phyloP scores from a whole-genome alignment of 2,329 filamentous ascomycete species.

The Byssoonygena ceratinophila region DNA sequence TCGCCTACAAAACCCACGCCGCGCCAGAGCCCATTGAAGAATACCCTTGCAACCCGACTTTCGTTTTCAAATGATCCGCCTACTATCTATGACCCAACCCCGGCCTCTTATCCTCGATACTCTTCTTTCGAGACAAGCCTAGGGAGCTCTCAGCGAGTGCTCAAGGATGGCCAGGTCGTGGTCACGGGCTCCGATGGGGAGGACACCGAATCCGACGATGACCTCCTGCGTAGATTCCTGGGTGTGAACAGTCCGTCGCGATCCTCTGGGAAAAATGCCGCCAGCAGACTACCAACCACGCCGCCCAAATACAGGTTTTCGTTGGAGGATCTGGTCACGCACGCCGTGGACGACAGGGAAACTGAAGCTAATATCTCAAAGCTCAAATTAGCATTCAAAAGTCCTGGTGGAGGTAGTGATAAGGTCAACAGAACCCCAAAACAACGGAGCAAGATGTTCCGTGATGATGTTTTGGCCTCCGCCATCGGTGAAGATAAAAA shows the following conservation, averaged over 20 bases:
- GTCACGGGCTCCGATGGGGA: conserved; percentile 63
- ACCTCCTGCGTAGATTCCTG: conserved; percentile 34
- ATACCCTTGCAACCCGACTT: not conserved
- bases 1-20: not conserved
- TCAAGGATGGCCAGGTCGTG: conserved; percentile 45
- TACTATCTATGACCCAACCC: not conserved
- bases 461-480: conserved; percentile 35
- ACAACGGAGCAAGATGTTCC: conserved; percentile 18
- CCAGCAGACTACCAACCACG: conserved; percentile 15
- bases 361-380: conserved; percentile 43
- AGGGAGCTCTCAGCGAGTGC: conserved; percentile 15
- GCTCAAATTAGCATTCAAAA: conserved; percentile 23
- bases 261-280: conserved; percentile 14
- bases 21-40: not conserved
- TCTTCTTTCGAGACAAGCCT: conserved; percentile 11
- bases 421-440: conserved; percentile 8
- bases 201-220: conserved; percentile 49
- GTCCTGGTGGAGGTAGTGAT: conserved; percentile 5
- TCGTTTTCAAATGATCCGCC: not conserved
- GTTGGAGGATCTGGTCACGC: conserved; percentile 50
- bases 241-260: conserved; percentile 13
- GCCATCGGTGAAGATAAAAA: conserved; percentile 38
- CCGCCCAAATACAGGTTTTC: conserved; percentile 51
- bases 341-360: conserved; percentile 50
- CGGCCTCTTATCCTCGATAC: not conserved